Evolutionary conservation across 225 moss, liverwort and hornwort species (phyloP), one percentile per base, ranked within the genome.

Genomic region (Bryoerythrophyllum caledonicum): DNA sequence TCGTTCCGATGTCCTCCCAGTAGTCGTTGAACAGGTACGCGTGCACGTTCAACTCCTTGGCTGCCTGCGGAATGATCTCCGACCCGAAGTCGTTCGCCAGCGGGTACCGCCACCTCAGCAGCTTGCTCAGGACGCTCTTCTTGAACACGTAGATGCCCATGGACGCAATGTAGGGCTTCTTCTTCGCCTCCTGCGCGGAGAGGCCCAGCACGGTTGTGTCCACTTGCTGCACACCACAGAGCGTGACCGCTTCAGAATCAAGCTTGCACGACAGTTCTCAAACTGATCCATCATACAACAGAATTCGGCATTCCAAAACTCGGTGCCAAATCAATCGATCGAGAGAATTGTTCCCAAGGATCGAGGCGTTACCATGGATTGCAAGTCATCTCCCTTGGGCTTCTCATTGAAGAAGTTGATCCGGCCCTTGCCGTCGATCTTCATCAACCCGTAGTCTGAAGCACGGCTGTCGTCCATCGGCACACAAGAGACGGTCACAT

Each of bases 81-180:
- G 92, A 93, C 1, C 92, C 92, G 10, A 93, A 93, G 62, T 93
- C 92, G 28, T 93, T 90, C 24, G 87, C 71, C 65, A 86, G 59
- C 3, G 92, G 92, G 41, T 87, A 93, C 8, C 90, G 82, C 92
- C 90, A 90, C 84, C 84, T 79, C 30, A 93, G 63, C 7, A 93
- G 75, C 78, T 89, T 93, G 8, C 82, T 67, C 3, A 93, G 85
- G 55, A 87, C 89, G 30, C 82, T 88, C 65, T 93, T 93, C 82
- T 93, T 93, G 61, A 93, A 93, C 0, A 93, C 90, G 65, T 93
- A 93, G 8, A 93, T 93, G 24, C 92, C 92, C 92, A 93, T 93
- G 19, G 92, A 93, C 1, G 92, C 92, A 74, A 93, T 93, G 49
- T 90, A 93, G 0, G 90, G 92, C 75, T 85, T 89, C 74, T 81